Percentiles rank a stretch among this genome's conserved stretches.
phyloP scores from a whole-genome alignment of 1,139 yeast genomes.

The Arxiozyma heterogenica region DNA sequence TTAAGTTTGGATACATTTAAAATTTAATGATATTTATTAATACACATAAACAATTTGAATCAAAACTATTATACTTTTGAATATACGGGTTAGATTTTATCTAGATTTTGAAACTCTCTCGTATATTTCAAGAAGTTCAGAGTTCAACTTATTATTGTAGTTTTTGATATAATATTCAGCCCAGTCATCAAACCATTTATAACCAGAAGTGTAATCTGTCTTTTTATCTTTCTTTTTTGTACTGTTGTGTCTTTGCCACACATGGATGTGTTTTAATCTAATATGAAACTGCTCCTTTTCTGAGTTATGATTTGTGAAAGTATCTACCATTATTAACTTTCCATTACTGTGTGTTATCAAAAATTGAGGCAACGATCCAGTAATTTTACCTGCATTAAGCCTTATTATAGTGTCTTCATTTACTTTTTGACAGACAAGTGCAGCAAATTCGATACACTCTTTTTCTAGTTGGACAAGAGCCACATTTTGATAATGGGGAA shows the following conservation, averaged over 20 bases:
- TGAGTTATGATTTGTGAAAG: background rate
- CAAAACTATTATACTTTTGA: too few species aligned
- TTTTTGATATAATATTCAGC: constrained; percentile 12
- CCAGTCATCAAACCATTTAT: constrained; percentile 13
- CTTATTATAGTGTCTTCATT: background rate
- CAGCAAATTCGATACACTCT: background rate
- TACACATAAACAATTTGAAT: background rate
- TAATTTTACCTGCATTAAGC: background rate
- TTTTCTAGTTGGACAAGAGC: background rate
- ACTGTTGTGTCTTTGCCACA: too few species aligned
- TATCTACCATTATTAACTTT: background rate
- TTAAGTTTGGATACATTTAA: background rate
- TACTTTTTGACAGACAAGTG: background rate
- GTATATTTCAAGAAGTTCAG: background rate
- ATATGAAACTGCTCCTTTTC: too few species aligned
- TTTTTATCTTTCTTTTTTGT: background rate
- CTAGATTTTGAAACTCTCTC: background rate
- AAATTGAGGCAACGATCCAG: background rate
- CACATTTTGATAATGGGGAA: background rate
- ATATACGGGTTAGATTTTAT: background rate
- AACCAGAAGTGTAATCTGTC: background rate
- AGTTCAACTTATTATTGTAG: background rate
- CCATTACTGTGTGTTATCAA: background rate
- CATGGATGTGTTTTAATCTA: too few species aligned
- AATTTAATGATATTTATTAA: too few species aligned